A percentile compares a stretch with the other conserved stretches of the same genome.
phyloP scores from a whole-genome alignment of 2,329 filamentous ascomycete species.

The Sclerotinia spermophila region DNA sequence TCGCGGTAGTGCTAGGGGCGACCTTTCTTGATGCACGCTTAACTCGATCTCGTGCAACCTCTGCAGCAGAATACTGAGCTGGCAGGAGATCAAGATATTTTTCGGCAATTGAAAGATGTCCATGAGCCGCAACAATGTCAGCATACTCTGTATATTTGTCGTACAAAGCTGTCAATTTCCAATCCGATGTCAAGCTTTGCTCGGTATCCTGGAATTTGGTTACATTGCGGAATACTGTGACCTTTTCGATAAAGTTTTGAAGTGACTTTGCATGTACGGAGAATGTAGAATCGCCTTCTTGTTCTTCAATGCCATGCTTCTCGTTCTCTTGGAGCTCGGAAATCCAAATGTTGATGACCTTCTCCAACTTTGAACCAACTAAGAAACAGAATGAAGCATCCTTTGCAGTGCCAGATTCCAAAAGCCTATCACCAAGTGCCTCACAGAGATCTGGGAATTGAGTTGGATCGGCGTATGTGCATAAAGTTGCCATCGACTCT shows the following conservation, averaged over 20 bases:
- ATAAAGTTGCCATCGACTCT: conserved; percentile 91
- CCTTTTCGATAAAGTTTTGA: conserved; percentile 96
- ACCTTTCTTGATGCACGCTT: conserved; percentile 73
- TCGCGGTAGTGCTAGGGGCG: conserved; percentile 39
- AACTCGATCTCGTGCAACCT: conserved; percentile 80
- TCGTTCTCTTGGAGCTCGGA: conserved; percentile 83
- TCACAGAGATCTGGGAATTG: conserved; percentile 96
- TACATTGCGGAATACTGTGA: conserved; percentile 91
- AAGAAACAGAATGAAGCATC: conserved; percentile 97
- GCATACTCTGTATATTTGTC: conserved; percentile 97
- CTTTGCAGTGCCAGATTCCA: conserved; percentile 73
- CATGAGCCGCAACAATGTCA: conserved; percentile 87
- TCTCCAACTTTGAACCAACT: conserved; percentile 93
- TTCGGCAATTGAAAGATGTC: conserved; percentile 80
- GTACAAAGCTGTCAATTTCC: conserved; percentile 87
- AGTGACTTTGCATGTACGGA: conserved; percentile 85
- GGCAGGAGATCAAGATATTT: conserved; percentile 90
- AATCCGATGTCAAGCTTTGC: conserved; percentile 65
- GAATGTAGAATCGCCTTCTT: conserved; percentile 74
- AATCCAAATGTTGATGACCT: conserved; percentile 93
- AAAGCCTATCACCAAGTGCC: conserved; percentile 84
- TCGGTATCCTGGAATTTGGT: conserved; percentile 86
- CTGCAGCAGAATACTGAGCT: conserved; percentile 76
- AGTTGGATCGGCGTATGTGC: conserved; percentile 86
- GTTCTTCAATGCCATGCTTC: conserved; percentile 65